Base-by-base conservation (phyloP, 108 stramenopile species). In the Skeletonema tropicum region DNA sequence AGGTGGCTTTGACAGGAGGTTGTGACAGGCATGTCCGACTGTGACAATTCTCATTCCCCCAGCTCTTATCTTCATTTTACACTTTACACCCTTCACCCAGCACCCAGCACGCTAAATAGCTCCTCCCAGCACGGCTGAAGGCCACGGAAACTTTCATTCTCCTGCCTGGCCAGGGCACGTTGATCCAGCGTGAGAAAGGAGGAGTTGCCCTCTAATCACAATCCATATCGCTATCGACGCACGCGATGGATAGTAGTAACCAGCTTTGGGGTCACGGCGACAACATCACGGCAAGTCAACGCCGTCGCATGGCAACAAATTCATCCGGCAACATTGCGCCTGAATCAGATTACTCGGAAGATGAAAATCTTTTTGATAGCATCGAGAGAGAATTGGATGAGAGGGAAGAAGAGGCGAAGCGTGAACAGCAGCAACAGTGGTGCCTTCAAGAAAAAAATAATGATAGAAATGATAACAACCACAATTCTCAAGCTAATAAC, bases 321-420 rank as follows among this genome's bases (percentile, higher is more conserved):
- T 19, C 13, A n/a, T 15, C 5, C 67, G 13, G 30, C 15, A 55
- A 60, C n/a, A n/a, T 15, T 62, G 29, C 61, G 11, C 31, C 26
- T 32, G 17, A 19, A 31, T 13, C 9, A 17, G 30, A 38, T 36
- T 33, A n/a, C 14, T 33, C 57, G 9, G 69, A 70, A 15, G 76
- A 70, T 9, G 76, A 64, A 12, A 70, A 77, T 70, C 69, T 45
- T 57, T 77, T 77, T 65, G 76, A 77, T 29, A 69, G 57, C 6
- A 64, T 70, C 15, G 76, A 52, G 12, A 70, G 69, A 68, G 48
- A 41, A 11, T 13, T 77, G 29, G 68, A 77, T 23, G 64, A 55
- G 41, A 35, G 42, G 14, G 46, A 64, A 23, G 67, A 64, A 9
- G 52, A 39, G 39, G 63, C 31, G 10, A 35, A 26, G 55, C 32